Conservation (phyloP, 192 early-diverging fungal genomes). For the Podila clonocystis region DNA sequence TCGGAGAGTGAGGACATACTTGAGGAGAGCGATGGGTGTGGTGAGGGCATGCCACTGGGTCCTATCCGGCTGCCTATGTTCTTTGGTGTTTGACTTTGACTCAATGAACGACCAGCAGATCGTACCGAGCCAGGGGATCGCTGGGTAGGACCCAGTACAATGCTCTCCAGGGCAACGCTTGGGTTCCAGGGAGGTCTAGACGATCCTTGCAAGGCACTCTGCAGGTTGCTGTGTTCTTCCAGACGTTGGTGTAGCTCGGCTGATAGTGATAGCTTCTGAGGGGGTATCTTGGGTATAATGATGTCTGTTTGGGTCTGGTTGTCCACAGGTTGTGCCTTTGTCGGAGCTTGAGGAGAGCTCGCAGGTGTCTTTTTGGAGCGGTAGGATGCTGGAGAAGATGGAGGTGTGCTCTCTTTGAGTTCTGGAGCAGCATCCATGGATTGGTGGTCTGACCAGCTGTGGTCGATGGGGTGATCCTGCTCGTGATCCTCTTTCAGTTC, state of each 20-base stretch:
- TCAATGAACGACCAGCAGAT: conserved; percentile 24
- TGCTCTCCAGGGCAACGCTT: conserved; percentile 29
- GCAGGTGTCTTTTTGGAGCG: conserved; percentile 26
- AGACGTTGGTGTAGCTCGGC: conserved; percentile 38
- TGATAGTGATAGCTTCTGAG: not conserved
- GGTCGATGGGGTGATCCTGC: not conserved
- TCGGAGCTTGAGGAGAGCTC: conserved; percentile 16
- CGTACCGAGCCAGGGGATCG: conserved; percentile 20
- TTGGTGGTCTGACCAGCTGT: not conserved
- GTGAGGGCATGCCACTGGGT: conserved; percentile 3
- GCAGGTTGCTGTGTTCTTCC: conserved; percentile 36
- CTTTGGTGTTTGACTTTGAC: conserved; percentile 11
- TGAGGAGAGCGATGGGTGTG: conserved; percentile 11
- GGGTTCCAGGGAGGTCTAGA: conserved; percentile 43
- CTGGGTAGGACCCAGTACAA: not conserved
- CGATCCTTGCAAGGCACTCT: conserved; percentile 7
- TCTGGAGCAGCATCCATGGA: not conserved
- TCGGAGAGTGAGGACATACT: not conserved
- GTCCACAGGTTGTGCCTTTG: not conserved
- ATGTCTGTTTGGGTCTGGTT: conserved; percentile 7
- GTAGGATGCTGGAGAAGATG: conserved; percentile 19
- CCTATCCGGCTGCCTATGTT: not conserved
- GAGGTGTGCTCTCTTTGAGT: conserved; percentile 17
- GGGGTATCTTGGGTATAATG: conserved; percentile 5
- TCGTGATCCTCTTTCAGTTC: conserved; percentile 2